These are phyloP conservation scores for Dictyostelium discoideum DNA, from an alignment of 78 protist genomes.

Conservation along the genomic window DNA sequence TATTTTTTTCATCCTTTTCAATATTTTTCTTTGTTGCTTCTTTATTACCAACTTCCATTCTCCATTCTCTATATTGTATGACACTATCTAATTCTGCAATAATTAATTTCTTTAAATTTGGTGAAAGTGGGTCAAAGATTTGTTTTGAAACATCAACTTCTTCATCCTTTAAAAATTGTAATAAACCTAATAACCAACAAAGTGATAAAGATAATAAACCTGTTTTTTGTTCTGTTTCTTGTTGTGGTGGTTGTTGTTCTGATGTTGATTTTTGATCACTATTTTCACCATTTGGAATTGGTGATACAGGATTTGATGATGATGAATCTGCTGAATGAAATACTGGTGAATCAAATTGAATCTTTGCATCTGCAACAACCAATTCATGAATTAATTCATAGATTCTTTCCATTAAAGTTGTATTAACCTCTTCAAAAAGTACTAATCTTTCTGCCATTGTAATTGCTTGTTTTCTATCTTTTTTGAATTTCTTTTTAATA, in stretches of 20 bases:
- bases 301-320: background rate
- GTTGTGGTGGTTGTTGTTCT: background rate
- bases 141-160: conserved; percentile 39
- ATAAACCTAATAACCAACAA: conserved; percentile 59
- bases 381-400: conserved; percentile 56
- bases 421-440: conserved; percentile 43
- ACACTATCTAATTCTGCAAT: conserved; percentile 26
- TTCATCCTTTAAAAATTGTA: conserved; percentile 76
- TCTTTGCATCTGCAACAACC: conserved; percentile 69
- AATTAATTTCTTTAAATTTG: conserved; percentile 25
- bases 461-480: conserved; percentile 33
- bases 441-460: conserved; percentile 48
- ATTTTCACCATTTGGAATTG: background rate
- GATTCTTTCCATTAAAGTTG: conserved; percentile 47
- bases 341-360: background rate
- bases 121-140: conserved; percentile 52
- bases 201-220: conserved; percentile 68
- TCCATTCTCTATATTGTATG: conserved; percentile 55
- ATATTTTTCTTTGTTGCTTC: conserved; percentile 25
- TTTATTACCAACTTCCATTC: conserved; percentile 47
- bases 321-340: background rate
- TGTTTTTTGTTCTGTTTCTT: conserved; percentile 19
- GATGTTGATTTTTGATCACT: background rate
- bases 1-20: conserved; percentile 14
- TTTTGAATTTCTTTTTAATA: conserved; percentile 63